phyloP scores from a whole-genome alignment of 2,329 filamentous ascomycete species.

The Aspergillus pseudoterreus region DNA sequence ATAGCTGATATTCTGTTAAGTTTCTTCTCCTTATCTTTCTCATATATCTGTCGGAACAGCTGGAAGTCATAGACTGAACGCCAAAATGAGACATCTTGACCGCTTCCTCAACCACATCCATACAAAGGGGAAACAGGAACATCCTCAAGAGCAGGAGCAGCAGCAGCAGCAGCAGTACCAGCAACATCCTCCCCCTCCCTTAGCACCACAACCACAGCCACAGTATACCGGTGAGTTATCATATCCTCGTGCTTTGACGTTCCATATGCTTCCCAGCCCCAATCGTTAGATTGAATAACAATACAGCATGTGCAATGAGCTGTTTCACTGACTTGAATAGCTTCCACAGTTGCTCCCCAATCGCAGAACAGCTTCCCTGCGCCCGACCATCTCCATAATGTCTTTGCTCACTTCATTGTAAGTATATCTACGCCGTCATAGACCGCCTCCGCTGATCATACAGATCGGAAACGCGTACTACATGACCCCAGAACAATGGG shows the following conservation, averaged over 20 bases:
- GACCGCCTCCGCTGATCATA: not conserved
- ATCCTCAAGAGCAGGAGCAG: not conserved
- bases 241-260: too few relatives aligned
- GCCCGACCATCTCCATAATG: conserved; percentile 18
- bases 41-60: not conserved
- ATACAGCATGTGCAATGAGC: too few relatives aligned
- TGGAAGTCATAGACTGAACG: conserved; percentile 2
- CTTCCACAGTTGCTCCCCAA: not conserved
- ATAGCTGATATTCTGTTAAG: too few relatives aligned
- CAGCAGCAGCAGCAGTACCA: not conserved
- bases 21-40: not conserved
- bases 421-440: conserved; percentile 4
- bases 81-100: conserved; percentile 15
- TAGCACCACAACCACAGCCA: not conserved
- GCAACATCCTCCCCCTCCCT: not conserved
- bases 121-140: conserved; percentile 11
- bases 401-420: conserved; percentile 37
- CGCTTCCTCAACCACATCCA: conserved; percentile 15
- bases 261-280: too few relatives aligned
- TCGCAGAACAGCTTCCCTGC: not conserved
- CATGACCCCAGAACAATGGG: conserved; percentile 23
- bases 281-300: too few relatives aligned
- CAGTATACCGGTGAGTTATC: not conserved
- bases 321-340: too few relatives aligned
- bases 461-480: conserved; percentile 26